Conservation (phyloP, 441 rosid species). For the Biscutella laevigata region DNA sequence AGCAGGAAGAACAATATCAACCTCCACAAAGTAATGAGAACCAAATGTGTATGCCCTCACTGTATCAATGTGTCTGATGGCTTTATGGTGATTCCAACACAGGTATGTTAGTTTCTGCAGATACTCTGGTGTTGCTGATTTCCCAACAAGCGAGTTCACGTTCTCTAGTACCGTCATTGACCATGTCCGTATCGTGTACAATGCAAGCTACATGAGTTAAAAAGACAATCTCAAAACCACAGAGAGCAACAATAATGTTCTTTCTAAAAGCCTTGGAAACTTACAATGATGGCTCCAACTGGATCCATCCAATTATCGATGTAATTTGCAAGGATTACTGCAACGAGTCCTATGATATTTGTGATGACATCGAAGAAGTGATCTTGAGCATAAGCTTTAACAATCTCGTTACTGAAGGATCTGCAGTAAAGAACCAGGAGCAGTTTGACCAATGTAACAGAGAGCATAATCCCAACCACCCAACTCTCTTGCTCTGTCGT, state of each 20-base stretch:
- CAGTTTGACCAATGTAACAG: slow-evolving; percentile 73
- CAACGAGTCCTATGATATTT: slow-evolving; percentile 77
- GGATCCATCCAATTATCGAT: slow-evolving; percentile 83
- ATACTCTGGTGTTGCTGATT: slow-evolving; percentile 73
- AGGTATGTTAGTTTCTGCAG: slow-evolving; percentile 83
- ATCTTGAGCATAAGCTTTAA: slow-evolving; percentile 91
- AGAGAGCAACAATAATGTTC: too few species aligned
- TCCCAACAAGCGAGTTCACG: slow-evolving; percentile 81
- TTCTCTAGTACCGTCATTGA: slow-evolving; percentile 87
- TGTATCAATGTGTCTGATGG: slow-evolving; percentile 77
- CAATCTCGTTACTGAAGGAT: slow-evolving; percentile 70
- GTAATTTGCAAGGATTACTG: slow-evolving; percentile 78
- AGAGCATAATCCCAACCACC: slow-evolving; percentile 91
- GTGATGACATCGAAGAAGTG: slow-evolving; percentile 93
- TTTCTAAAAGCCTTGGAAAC: slow-evolving; percentile 10
- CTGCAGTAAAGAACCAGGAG: slow-evolving; percentile 67
- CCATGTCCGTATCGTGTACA: slow-evolving; percentile 93
- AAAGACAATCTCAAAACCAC: too few species aligned
- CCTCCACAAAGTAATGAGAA: slow-evolving; percentile 91
- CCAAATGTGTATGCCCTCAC: slow-evolving; percentile 95
- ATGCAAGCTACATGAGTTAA: slow-evolving; percentile 52
- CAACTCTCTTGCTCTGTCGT: slow-evolving; percentile 63
- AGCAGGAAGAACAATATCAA: slow-evolving; percentile 82
- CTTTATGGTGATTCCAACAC: slow-evolving; percentile 89
- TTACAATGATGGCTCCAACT: slow-evolving; percentile 86